A percentile compares a stretch with the other conserved stretches of the same genome.
phyloP scores from a whole-genome alignment of 768 basidiomycete genomes.

The Xerocomellus dryophilus region DNA sequence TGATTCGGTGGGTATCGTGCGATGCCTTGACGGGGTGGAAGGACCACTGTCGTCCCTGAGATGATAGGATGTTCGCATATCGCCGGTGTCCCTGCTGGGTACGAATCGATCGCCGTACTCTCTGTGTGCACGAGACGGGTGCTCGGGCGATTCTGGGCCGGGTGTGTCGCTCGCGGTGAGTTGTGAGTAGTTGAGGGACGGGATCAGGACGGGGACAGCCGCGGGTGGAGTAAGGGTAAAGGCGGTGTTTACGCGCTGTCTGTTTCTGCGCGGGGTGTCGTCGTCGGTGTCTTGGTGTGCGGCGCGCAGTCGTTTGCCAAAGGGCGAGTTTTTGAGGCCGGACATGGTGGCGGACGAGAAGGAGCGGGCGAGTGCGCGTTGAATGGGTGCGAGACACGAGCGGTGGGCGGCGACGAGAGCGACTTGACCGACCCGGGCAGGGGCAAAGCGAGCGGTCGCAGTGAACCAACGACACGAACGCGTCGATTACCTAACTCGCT shows the following conservation, averaged over 20 bases:
- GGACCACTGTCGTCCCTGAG: slow-evolving; percentile 55
- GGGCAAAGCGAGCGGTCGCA: slow-evolving; percentile 23
- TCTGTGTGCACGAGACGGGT: slow-evolving; percentile 32
- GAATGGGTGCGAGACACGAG: slow-evolving; percentile 1
- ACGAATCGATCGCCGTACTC: slow-evolving; percentile 63
- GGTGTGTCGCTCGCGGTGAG: slow-evolving; percentile 50
- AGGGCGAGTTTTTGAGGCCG: slow-evolving; percentile 79
- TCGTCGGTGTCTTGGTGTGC: slow-evolving; percentile 58
- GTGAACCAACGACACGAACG: slow-evolving; percentile 21
- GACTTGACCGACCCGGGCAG: slow-evolving; percentile 20
- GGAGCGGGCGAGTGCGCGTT: neutral
- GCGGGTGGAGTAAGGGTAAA: slow-evolving; percentile 43
- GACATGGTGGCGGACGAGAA: slow-evolving; percentile 45
- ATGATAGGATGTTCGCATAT: slow-evolving; percentile 61
- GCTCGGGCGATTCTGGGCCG: slow-evolving; percentile 43
- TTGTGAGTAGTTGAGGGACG: slow-evolving; percentile 52
- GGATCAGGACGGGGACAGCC: slow-evolving; percentile 43
- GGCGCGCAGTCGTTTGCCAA: slow-evolving; percentile 78
- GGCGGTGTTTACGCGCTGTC: slow-evolving; percentile 51
- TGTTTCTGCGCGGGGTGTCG: slow-evolving; percentile 50
- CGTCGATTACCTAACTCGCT: slow-evolving; percentile 32
- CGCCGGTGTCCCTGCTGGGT: slow-evolving; percentile 55
- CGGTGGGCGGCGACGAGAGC: neutral
- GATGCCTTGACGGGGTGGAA: slow-evolving; percentile 56
- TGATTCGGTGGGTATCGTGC: slow-evolving; percentile 64